Conservation (phyloP, 345 rosid genomes). For the Citrus maxima region DNA sequence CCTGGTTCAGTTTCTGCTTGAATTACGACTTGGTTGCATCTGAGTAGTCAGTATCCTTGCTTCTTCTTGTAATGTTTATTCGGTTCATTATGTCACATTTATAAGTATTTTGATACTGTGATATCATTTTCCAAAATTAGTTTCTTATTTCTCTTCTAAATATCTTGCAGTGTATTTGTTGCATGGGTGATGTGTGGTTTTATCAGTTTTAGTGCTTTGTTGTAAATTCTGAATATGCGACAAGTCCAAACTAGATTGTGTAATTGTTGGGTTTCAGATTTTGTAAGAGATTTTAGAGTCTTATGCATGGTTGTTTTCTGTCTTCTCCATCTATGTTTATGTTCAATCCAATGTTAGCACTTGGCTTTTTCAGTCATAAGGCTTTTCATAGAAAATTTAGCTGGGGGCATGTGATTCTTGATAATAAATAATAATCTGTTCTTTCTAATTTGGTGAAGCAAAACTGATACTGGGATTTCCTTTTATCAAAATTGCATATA, state of each 20-base stretch:
- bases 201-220: neutral
- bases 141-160: neutral
- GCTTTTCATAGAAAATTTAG: neutral
- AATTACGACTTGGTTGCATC: neutral
- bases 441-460: neutral
- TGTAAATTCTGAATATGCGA: neutral
- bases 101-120: neutral
- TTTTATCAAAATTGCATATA: neutral
- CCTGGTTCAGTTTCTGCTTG: neutral
- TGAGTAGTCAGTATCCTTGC: neutral
- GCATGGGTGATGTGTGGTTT: neutral
- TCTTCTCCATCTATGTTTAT: neutral
- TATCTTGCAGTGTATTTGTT: neutral
- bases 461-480: neutral
- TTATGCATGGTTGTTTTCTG: neutral
- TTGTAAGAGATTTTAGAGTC: neutral
- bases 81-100: neutral
- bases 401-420: neutral
- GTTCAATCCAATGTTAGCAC: neutral
- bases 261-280: neutral
- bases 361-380: neutral
- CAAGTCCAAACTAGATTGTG: neutral
- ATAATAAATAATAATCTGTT: neutral
- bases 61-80: neutral
- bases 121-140: too few species aligned